Percentiles rank a stretch among this genome's conserved stretches.
These are phyloP conservation scores for Lecanicillium sp. DNA, from an alignment of 2,329 filamentous ascomycete genomes.

Conservation along the genomic window DNA sequence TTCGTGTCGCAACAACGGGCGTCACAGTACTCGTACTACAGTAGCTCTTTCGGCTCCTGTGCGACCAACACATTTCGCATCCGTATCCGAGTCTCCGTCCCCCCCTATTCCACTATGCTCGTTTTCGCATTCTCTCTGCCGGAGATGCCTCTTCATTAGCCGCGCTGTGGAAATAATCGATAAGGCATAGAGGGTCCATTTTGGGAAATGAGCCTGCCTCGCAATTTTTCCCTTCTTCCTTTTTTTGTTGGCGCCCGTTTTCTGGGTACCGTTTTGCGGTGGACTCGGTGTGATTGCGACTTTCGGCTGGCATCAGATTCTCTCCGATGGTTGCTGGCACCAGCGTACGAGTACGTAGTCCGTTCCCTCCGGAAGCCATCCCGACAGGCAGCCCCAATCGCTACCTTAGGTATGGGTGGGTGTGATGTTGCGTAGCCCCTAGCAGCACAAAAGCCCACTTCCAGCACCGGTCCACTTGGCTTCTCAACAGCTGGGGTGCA, in stretches of 20 bases:
- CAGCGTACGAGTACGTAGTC: no score
- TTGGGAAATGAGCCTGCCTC: conserved; percentile 5
- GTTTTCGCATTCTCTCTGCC: conserved; percentile 4
- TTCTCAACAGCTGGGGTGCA: conserved; percentile 11
- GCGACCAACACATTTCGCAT: conserved; percentile 4
- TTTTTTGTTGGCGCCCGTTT: conserved; percentile 4
- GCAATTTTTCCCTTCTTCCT: neutral
- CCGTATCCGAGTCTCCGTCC: conserved; percentile 6
- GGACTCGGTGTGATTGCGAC: no score
- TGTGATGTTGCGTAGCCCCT: conserved; percentile 1
- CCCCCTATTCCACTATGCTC: no score
- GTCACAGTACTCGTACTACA: no score
- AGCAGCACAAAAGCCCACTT: conserved; percentile 1
- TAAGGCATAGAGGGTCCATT: neutral
- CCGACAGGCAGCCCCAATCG: no score
- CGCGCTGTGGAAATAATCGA: neutral
- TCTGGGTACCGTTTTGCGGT: neutral
- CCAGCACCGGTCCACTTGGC: conserved; percentile 8
- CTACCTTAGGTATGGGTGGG: no score
- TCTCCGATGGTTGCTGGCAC: no score
- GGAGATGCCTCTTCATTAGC: neutral
- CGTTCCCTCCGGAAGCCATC: no score
- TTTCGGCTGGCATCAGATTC: no score
- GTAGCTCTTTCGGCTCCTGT: neutral
- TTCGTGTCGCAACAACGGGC: no score